phyloP scores from a whole-genome alignment of 176 grass and related monocot species.

The Cenchrus americanus region DNA sequence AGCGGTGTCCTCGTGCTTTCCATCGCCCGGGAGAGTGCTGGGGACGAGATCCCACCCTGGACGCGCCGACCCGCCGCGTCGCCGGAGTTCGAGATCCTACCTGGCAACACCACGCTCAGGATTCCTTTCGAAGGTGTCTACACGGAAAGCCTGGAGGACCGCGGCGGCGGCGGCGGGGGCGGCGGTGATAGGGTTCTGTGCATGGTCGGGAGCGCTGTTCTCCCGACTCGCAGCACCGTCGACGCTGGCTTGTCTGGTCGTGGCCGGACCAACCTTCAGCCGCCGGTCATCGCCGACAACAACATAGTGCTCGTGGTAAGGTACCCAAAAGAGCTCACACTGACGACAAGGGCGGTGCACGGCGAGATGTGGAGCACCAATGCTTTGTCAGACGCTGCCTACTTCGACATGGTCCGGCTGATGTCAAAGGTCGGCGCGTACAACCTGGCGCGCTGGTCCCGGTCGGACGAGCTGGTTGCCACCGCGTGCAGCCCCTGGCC shows the following conservation, averaged over 20 bases:
- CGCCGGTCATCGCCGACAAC: neutral
- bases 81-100: conserved; percentile 52
- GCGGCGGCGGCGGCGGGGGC: neutral
- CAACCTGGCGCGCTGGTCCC: conserved; percentile 35
- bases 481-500: conserved; percentile 44
- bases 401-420: conserved; percentile 60
- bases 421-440: no score
- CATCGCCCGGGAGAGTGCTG: conserved; percentile 23
- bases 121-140: conserved; percentile 64
- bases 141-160: conserved; percentile 19
- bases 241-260: conserved; percentile 1
- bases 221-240: conserved; percentile 32
- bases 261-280: conserved; percentile 12
- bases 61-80: neutral
- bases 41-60: conserved; percentile 10
- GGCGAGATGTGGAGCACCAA: conserved; percentile 58
- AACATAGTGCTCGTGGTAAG: conserved; percentile 40
- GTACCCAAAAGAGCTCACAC: conserved; percentile 49
- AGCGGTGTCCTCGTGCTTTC: conserved; percentile 47
- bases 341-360: conserved; percentile 49
- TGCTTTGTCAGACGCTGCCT: conserved; percentile 8
- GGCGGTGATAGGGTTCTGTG: conserved; percentile 56
- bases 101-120: conserved; percentile 43
- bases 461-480: conserved; percentile 44
- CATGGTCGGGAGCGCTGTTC: conserved; percentile 52